Conservation (phyloP, 371 early-diverging fungal species). For the Homolaphlyctis polyrhiza region DNA sequence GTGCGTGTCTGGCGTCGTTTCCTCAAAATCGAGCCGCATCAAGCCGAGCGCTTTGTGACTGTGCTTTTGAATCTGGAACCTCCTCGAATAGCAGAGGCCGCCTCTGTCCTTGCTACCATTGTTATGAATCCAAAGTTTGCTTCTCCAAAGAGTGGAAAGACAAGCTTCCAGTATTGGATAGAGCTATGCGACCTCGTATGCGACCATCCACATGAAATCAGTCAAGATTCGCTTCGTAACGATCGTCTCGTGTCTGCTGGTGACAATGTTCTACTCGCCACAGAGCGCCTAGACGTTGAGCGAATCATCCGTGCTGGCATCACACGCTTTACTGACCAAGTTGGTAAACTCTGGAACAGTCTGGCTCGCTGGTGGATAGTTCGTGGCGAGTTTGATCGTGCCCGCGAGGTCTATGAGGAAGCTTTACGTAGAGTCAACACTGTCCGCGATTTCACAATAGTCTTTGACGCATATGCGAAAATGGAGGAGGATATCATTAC, state of each 20-base stretch:
- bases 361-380: conserved; percentile 82
- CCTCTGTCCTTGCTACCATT: conserved; percentile 63
- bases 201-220: conserved; percentile 56
- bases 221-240: conserved; percentile 14
- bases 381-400: conserved; percentile 71
- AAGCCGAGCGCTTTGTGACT: conserved; percentile 67
- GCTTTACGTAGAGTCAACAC: conserved; percentile 77
- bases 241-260: neutral
- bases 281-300: conserved; percentile 63
- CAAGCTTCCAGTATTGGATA: conserved; percentile 81
- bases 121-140: conserved; percentile 68
- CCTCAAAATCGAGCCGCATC: conserved; percentile 60
- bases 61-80: conserved; percentile 58
- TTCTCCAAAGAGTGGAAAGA: conserved; percentile 61
- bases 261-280: conserved; percentile 1
- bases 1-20: conserved; percentile 76
- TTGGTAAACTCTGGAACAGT: conserved; percentile 82
- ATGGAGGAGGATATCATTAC: conserved; percentile 80
- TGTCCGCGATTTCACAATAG: conserved; percentile 90
- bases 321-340: conserved; percentile 74
- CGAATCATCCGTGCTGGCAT: conserved; percentile 86
- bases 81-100: conserved; percentile 78
- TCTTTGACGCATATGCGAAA: conserved; percentile 93
- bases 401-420: conserved; percentile 91
- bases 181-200: conserved; percentile 79